Evolutionary conservation across 2,329 filamentous ascomycete species (phyloP).

Genomic region (Zasmidium cellare): DNA sequence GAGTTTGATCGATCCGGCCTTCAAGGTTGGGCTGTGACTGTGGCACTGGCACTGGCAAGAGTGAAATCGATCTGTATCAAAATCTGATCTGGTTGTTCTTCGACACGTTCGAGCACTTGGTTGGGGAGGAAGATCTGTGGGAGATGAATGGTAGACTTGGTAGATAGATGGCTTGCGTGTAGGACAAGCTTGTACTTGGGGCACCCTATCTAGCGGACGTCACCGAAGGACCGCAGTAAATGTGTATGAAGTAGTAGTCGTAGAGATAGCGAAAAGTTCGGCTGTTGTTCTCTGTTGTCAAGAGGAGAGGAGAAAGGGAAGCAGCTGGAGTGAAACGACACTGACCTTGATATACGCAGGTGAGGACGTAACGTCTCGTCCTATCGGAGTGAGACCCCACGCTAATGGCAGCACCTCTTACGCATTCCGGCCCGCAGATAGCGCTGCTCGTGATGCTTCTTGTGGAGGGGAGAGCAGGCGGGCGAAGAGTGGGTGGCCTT

Average conservation of each 20-base stretch:
- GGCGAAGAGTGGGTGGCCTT: not conserved
- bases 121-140: not conserved
- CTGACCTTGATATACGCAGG: slow-evolving; percentile 1
- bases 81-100: slow-evolving; percentile 1
- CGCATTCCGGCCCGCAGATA: slow-evolving; percentile 2
- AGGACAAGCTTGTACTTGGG: not conserved
- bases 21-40: too few species aligned
- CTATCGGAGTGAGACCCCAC: slow-evolving; percentile 3
- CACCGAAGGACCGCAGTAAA: slow-evolving; percentile 5
- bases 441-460: not conserved
- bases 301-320: not conserved
- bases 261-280: not conserved
- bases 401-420: slow-evolving; percentile 1
- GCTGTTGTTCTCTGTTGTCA: not conserved
- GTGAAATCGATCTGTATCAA: not conserved
- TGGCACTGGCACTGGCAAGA: too few species aligned
- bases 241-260: not conserved
- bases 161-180: slow-evolving; percentile 2
- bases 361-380: not conserved
- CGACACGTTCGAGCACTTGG: not conserved
- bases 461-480: not conserved
- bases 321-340: not conserved
- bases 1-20: not conserved
- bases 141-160: slow-evolving; percentile 4
- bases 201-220: slow-evolving; percentile 9